Percentiles rank a stretch among this genome's conserved stretches.
phyloP scores from a whole-genome alignment of 2,329 filamentous ascomycete species.

The Talaromyces rugulosus region DNA sequence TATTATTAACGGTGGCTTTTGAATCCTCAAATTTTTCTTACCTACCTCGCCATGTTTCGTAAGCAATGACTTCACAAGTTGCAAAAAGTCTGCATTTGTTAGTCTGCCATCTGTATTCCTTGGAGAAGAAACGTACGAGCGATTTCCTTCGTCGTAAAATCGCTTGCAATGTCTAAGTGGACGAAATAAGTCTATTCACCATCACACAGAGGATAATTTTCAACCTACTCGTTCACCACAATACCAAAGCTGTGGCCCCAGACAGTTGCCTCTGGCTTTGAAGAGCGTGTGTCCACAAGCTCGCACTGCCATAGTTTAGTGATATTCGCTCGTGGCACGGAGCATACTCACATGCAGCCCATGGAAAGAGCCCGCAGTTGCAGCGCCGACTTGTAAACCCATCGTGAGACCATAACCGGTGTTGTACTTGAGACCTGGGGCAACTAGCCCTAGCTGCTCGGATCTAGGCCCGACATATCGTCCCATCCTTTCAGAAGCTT shows the following conservation, averaged over 20 bases:
- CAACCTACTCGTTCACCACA: conserved; percentile 32
- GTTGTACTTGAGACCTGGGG: conserved; percentile 39
- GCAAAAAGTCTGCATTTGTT: conserved; percentile 30
- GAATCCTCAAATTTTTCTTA: not conserved
- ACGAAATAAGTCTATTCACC: not conserved
- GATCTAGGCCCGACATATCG: conserved; percentile 37
- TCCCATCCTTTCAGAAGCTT: conserved; percentile 18
- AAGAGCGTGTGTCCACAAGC: conserved; percentile 38
- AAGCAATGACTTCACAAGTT: conserved; percentile 42
- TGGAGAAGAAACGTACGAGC: conserved; percentile 19
- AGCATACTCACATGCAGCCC: conserved; percentile 29
- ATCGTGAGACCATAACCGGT: conserved; percentile 37
- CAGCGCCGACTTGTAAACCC: conserved; percentile 39
- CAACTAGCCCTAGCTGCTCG: conserved; percentile 38
- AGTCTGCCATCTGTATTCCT: not conserved
- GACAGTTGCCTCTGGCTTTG: conserved; percentile 38
- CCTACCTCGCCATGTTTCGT: conserved; percentile 33
- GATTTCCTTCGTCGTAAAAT: conserved; percentile 36
- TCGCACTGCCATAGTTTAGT: conserved; percentile 24
- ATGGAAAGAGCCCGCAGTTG: conserved; percentile 37
- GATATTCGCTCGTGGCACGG: not conserved
- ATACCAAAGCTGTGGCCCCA: conserved; percentile 44
- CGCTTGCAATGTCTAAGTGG: conserved; percentile 26
- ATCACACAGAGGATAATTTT: not conserved
- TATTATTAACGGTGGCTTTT: not conserved